phyloP scores from a whole-genome alignment of 768 basidiomycete genomes.

The Cystofilobasidium capitatum region DNA sequence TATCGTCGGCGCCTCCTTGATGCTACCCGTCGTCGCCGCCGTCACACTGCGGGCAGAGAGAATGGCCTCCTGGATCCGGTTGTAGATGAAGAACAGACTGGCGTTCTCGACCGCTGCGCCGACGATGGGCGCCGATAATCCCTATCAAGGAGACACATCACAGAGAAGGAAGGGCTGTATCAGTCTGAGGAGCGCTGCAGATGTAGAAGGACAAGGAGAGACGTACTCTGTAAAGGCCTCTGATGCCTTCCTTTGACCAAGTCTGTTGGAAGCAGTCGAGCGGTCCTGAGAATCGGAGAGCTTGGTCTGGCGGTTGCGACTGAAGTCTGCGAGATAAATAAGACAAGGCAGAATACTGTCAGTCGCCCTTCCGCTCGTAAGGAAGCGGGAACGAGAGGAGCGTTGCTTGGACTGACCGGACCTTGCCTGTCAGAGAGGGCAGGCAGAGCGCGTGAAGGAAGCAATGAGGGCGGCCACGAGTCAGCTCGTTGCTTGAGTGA shows the following conservation, averaged over 20 bases:
- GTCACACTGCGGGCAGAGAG: neutral
- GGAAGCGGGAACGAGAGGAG: neutral
- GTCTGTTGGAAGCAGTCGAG: slow-evolving; percentile 78
- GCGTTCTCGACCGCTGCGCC: slow-evolving; percentile 93
- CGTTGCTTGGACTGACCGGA: slow-evolving; percentile 44
- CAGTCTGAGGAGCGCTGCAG: neutral
- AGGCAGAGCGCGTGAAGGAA: neutral
- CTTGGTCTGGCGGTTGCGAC: slow-evolving; percentile 67
- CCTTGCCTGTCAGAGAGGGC: slow-evolving; percentile 52
- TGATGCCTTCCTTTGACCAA: slow-evolving; percentile 66
- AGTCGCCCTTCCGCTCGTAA: neutral
- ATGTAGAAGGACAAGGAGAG: neutral
- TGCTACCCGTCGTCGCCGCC: neutral
- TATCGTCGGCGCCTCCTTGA: slow-evolving; percentile 3
- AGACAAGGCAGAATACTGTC: neutral
- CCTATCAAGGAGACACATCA: slow-evolving; percentile 44
- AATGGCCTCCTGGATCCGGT: slow-evolving; percentile 47
- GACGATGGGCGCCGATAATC: slow-evolving; percentile 77
- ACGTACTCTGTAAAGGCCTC: slow-evolving; percentile 77
- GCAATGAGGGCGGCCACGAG: neutral
- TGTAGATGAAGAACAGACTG: slow-evolving; percentile 74
- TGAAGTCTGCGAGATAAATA: slow-evolving; percentile 48
- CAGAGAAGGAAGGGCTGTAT: neutral
- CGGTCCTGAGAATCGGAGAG: slow-evolving; percentile 69
- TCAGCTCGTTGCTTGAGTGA: neutral